phyloP scores from a whole-genome alignment of 306 rosid genomes.

The Sphenostylis stenocarpa region DNA sequence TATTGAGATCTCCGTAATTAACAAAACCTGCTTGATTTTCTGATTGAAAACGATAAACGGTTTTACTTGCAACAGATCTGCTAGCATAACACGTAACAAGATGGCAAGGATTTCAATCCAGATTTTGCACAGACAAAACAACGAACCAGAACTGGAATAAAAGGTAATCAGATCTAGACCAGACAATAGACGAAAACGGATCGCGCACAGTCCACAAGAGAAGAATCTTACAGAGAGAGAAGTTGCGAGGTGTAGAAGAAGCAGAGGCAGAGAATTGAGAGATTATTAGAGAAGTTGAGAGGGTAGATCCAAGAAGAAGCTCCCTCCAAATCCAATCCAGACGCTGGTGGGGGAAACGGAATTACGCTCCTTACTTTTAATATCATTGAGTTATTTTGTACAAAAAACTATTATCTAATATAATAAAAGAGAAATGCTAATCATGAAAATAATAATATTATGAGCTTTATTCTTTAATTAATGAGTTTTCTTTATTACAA shows the following conservation, averaged over 20 bases:
- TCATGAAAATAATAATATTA: too few species aligned
- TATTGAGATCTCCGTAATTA: not conserved
- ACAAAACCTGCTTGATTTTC: not conserved
- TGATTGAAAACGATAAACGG: not conserved
- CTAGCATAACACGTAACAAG: not conserved
- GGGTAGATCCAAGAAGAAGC: constrained; percentile 38
- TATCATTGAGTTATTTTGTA: too few species aligned
- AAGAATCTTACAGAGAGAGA: not conserved
- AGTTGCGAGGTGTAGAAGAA: constrained; percentile 21
- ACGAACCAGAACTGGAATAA: not conserved
- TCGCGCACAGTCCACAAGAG: not conserved
- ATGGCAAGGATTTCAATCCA: not conserved
- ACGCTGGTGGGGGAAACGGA: not conserved
- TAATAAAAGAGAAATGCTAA: too few species aligned
- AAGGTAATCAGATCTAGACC: not conserved
- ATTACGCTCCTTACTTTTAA: not conserved
- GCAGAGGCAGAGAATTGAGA: constrained; percentile 11
- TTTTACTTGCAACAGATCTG: not conserved
- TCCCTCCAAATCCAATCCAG: not conserved
- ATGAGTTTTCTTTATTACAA: too few species aligned
- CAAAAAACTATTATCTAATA: too few species aligned
- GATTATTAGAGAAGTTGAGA: not conserved
- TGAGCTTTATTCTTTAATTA: not conserved
- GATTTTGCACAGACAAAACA: not conserved
- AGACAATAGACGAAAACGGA: not conserved